These are phyloP conservation scores for Pittosporum tobira DNA, from an alignment of 129 eudicot genomes.

Conservation along the genomic window DNA sequence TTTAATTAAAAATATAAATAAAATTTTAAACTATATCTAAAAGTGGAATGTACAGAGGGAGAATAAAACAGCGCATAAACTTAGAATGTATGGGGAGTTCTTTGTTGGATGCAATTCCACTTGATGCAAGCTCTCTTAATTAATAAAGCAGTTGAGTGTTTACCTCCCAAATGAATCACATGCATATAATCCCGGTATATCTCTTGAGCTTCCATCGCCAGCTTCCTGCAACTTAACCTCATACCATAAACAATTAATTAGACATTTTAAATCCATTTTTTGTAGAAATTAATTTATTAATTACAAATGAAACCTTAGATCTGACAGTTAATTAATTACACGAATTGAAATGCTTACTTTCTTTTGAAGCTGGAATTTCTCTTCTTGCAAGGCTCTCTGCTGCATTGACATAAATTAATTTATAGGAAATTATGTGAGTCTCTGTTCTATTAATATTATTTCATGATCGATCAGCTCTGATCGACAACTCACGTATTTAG, in stretches of 20 bases:
- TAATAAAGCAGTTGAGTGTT: not conserved
- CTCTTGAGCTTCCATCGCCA: slow-evolving; percentile 6
- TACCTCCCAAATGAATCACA: slow-evolving; percentile 13
- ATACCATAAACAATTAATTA: not conserved
- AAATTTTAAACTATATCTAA: too few relatives aligned
- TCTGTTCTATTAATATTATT: not conserved
- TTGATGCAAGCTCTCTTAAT: not conserved
- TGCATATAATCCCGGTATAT: slow-evolving; percentile 7
- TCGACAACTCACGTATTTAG: too few relatives aligned
- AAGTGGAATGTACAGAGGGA: too few relatives aligned
- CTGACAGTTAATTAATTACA: not conserved
- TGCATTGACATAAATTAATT: slow-evolving; percentile 7
- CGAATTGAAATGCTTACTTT: slow-evolving; percentile 19
- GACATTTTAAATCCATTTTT: not conserved
- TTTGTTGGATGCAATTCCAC: too few relatives aligned
- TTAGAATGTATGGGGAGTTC: too few relatives aligned
- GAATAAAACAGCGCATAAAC: not conserved
- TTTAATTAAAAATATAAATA: too few relatives aligned
- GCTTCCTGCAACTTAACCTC: slow-evolving; percentile 18
- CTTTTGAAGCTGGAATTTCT: slow-evolving; percentile 34
- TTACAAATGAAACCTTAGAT: not conserved
- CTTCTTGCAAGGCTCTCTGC: slow-evolving; percentile 39
- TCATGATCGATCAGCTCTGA: too few relatives aligned
- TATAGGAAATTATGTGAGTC: not conserved
- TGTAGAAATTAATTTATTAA: not conserved